phyloP scores from a whole-genome alignment of 2,329 filamentous ascomycete genomes.

The Sclerotinia nivalis region DNA sequence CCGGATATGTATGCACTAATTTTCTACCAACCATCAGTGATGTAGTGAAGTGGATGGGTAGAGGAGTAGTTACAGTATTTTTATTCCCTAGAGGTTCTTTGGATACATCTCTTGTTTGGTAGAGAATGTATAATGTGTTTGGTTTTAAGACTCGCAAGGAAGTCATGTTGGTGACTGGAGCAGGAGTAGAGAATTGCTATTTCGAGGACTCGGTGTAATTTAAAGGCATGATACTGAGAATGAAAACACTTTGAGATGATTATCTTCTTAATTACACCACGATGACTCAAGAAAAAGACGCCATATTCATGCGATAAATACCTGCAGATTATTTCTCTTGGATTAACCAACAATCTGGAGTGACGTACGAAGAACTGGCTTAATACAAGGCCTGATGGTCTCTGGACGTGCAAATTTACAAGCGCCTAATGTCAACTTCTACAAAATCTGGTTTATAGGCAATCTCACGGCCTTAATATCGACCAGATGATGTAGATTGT shows the following conservation, averaged over 20 bases:
- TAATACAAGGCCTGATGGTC: background rate
- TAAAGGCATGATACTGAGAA: background rate
- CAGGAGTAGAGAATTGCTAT: background rate
- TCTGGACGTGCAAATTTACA: background rate
- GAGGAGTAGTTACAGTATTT: background rate
- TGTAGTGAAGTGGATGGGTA: background rate
- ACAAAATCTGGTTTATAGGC: background rate
- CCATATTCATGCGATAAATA: background rate
- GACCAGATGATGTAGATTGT: slow-evolving; percentile 4
- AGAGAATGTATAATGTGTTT: background rate
- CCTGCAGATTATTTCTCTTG: too few species aligned
- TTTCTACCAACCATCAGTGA: background rate
- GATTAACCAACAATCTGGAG: background rate
- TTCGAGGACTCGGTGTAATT: background rate
- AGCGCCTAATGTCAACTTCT: background rate
- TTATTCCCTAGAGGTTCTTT: background rate
- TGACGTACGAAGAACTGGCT: background rate
- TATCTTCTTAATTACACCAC: background rate
- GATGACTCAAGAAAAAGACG: background rate
- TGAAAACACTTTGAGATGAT: too few species aligned
- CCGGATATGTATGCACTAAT: slow-evolving; percentile 1
- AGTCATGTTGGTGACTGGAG: background rate
- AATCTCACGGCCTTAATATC: background rate
- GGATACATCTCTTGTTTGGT: background rate
- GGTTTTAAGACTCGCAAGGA: background rate